phyloP scores from a whole-genome alignment of 176 grass and related monocot species.

The Bonia amplexicaulis region DNA sequence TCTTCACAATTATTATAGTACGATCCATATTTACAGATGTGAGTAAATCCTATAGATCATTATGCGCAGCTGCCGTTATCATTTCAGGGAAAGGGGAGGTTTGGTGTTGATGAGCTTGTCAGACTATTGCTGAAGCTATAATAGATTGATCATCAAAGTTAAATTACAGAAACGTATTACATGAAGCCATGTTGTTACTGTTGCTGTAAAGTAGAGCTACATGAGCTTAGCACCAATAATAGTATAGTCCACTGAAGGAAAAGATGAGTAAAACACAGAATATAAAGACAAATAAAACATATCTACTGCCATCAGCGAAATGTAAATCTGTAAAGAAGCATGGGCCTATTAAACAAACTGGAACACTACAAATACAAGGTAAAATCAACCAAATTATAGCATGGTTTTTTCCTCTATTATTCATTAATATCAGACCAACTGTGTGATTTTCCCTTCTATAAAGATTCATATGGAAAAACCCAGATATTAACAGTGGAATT shows the following conservation, averaged over 20 bases:
- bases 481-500: not conserved
- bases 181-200: not conserved
- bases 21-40: not conserved
- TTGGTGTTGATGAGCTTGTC: not conserved
- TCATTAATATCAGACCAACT: not conserved
- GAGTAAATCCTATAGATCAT: not conserved
- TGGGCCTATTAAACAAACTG: constrained; percentile 9
- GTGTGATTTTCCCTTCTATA: constrained; percentile 9
- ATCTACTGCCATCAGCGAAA: not conserved
- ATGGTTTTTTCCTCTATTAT: not conserved
- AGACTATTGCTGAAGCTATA: not conserved
- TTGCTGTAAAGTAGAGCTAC: not conserved
- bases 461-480: not conserved
- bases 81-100: not conserved
- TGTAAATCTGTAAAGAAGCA: not conserved
- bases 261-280: constrained; percentile 1
- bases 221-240: not conserved
- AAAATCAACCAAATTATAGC: constrained; percentile 5
- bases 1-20: not conserved
- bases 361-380: not conserved
- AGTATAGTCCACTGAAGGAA: not conserved
- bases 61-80: not conserved
- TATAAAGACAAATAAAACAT: not conserved
- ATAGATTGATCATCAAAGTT: not conserved
- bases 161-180: not conserved